A percentile compares a stretch with the other conserved stretches of the same genome.
Evolutionary conservation across 2,329 filamentous ascomycete species (phyloP).

Genomic region (Gnomoniopsis smithogilvyi): DNA sequence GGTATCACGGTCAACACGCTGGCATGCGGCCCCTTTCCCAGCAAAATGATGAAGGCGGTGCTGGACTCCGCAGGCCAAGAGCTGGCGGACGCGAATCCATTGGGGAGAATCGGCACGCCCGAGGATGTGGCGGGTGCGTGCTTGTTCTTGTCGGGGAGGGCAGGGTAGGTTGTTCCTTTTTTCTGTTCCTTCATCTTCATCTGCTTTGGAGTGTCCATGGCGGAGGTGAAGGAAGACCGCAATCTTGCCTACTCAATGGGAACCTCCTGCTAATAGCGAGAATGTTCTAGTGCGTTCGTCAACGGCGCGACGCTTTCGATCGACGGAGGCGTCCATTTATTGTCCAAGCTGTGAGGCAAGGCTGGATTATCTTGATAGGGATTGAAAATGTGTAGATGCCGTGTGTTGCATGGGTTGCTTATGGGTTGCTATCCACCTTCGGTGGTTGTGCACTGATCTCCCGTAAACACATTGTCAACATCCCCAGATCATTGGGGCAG

Average conservation of each 20-base stretch:
- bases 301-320: constrained; percentile 63
- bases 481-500: no score
- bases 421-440: no score
- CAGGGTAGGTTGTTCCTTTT: constrained; percentile 44
- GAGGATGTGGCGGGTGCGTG: constrained; percentile 70
- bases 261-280: neutral
- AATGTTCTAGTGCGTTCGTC: constrained; percentile 44
- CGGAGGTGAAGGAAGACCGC: no score
- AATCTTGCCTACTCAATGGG: no score
- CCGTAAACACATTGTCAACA: no score
- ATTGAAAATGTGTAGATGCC: no score
- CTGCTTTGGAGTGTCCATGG: neutral
- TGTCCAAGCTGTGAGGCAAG: constrained; percentile 39
- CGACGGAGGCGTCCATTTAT: constrained; percentile 53
- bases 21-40: constrained; percentile 69
- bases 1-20: constrained; percentile 65
- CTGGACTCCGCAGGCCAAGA: constrained; percentile 51
- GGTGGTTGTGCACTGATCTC: no score
- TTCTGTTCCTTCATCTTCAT: neutral
- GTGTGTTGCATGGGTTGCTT: no score
- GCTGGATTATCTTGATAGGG: no score
- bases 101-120: constrained; percentile 64
- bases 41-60: constrained; percentile 65
- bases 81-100: constrained; percentile 57
- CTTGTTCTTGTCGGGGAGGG: constrained; percentile 65